Base-by-base conservation (phyloP, 164 flowering plant genomes). In the Chloranthus sessilifolius region DNA sequence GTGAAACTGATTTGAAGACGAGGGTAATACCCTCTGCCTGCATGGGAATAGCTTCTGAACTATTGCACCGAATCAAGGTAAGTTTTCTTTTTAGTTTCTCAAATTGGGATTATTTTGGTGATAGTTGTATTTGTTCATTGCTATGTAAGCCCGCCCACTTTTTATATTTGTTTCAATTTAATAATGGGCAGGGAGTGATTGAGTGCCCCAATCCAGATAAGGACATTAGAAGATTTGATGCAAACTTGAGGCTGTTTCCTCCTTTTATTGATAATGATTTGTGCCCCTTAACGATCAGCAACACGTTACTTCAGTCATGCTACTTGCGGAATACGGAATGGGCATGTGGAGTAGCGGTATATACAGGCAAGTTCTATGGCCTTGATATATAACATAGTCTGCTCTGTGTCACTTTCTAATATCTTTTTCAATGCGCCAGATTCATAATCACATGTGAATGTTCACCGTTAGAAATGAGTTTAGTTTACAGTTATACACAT, bases 271-370 rank as follows among this genome's bases (percentile, higher is more conserved):
- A 92, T 52, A 92, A 88, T 69, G 99, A 92, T 64, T 48, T 88
- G 53, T 92, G 89, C 58, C 85, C 99, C 55, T 73, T 92, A 67
- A 84, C 94, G 56, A 84, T 92, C 52, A 88, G 84, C 64, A 92
- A 92, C 64, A 92, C 99, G 50, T 53, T 88, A 61, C 95, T 92
- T 57, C 99, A 92, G 68, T 86, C 99, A 51, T 92, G 99, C 67
- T 92, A 92, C 73, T 66, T 92, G 71, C 73, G 99, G 49, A 92
- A 92, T 53, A 86, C 95, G 14, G 97, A 88, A 50, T 92, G 99
- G 99, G 97, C 86, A 46, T 92, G 99, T 74, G 99, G 99, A 57
- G 99, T 88, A 34, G 95, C 99, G 66, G 83, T 86, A 11, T 92
- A 92, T 64, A 88, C 99, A 66, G 99, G 99, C 68, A 69, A 72